These are phyloP conservation scores for Hericium rajendrae DNA, from an alignment of 768 basidiomycete species.

Conservation along the genomic window DNA sequence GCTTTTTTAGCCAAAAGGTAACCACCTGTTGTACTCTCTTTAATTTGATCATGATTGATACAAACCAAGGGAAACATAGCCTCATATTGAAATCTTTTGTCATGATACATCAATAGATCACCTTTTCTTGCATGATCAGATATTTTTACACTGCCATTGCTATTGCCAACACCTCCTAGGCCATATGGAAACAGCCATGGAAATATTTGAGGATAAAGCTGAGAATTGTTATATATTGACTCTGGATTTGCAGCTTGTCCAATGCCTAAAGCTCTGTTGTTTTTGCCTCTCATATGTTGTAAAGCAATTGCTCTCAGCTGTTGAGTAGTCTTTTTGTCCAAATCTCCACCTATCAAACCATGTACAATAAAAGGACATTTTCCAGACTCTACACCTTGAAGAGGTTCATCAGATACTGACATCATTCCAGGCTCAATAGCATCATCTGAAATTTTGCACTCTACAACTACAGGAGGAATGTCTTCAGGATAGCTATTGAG, in stretches of 20 bases:
- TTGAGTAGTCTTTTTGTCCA: neutral
- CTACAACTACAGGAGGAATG: neutral
- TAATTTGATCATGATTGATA: slow-evolving; percentile 18
- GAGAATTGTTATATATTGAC: slow-evolving; percentile 10
- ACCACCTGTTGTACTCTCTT: slow-evolving; percentile 4
- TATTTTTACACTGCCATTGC: neutral
- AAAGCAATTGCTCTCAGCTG: neutral
- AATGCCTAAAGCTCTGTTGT: neutral
- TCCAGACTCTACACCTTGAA: neutral
- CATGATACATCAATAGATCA: slow-evolving; percentile 12
- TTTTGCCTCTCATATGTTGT: slow-evolving; percentile 1
- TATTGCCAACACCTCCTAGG: slow-evolving; percentile 6
- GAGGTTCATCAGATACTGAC: neutral
- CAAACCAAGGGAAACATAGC: slow-evolving; percentile 10
- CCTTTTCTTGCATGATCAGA: neutral
- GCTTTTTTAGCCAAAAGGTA: slow-evolving; percentile 4
- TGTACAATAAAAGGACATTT: slow-evolving; percentile 7
- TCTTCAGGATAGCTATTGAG: slow-evolving; percentile 4
- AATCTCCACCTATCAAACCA: neutral
- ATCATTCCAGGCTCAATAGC: neutral
- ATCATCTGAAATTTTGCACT: neutral
- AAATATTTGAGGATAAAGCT: slow-evolving; percentile 10
- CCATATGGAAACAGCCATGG: slow-evolving; percentile 15
- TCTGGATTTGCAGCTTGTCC: neutral
- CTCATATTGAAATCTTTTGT: slow-evolving; percentile 15